Base-by-base conservation (phyloP, 768 basidiomycete species). In the Hygrophoropsis aurantiaca region DNA sequence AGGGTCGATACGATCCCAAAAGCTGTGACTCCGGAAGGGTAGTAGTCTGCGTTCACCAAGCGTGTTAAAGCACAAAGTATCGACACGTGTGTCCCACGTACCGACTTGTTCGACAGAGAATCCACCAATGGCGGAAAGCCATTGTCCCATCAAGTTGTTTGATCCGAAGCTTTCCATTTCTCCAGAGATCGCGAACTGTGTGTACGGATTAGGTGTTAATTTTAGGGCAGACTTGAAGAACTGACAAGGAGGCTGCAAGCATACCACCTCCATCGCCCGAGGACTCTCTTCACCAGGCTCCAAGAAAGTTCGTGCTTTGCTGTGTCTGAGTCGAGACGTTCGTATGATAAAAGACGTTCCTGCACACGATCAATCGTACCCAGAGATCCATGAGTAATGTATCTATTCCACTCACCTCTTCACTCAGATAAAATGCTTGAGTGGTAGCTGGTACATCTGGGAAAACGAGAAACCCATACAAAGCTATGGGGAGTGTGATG, bases 91-190 rank as follows among this genome's bases (percentile, higher is more conserved):
- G 39, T 40, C 19, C 35, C 19, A 59, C 63, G 21, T 45, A 79
- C 80, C 79, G 5, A 77, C 78, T 59, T 85, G 81, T 51, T 82
- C 79, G 3, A 85, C 76, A 10, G 80, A 77, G 56, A 79, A 85
- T 5, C 77, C 79, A 8, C 81, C 78, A 11, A 79, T 72, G 11
- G 79, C 74, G 55, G 81, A 80, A 35, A 85, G 68, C 79, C 81
- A 85, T 59, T 84, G 84, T 9, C 83, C 82, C 85, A 85, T 86
- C 32, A 85, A 62, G 64, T 84, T 85, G 56, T 85, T 86, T 16
- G 80, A 81, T 4, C 82, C 81, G 44, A 86, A 80, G 53, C 79
- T 79, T 56, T 85, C 84, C 1, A 80, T 79, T 60, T 85, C 82
- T 2, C 82, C 84, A 6, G 79, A 84, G 20, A 82, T 69, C 9